Evolutionary conservation across 2,329 filamentous ascomycete species (phyloP).

Genomic region (Fusarium albidum): DNA sequence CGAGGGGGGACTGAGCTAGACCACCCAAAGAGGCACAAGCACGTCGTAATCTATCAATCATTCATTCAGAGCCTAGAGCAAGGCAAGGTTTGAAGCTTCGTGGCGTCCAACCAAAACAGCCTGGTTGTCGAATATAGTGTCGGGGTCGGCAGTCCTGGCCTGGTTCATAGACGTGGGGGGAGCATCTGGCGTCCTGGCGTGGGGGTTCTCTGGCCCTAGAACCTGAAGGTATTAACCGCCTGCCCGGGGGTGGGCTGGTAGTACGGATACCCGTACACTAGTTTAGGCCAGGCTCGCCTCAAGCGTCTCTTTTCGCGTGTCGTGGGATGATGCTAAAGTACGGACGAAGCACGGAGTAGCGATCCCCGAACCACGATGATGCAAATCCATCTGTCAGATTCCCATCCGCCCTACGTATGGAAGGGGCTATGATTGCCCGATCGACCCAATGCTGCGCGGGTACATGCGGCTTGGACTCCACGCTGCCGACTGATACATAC

Average conservation of each 20-base stretch:
- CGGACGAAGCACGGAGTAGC: background rate
- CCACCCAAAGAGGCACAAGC: no score
- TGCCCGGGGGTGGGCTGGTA: no score
- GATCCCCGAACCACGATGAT: no score
- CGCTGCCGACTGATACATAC: slow-evolving; percentile 17
- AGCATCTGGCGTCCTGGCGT: slow-evolving; percentile 3
- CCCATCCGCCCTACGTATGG: no score
- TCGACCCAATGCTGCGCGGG: background rate
- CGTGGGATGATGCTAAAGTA: background rate
- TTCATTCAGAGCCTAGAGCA: no score
- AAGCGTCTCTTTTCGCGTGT: slow-evolving; percentile 1
- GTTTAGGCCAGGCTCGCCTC: slow-evolving; percentile 2
- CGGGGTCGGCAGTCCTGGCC: no score
- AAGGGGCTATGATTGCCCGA: background rate
- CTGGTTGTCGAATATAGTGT: no score
- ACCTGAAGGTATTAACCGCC: background rate
- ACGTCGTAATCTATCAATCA: no score
- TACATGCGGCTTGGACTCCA: background rate
- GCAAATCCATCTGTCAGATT: no score
- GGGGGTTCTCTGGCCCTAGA: slow-evolving; percentile 4
- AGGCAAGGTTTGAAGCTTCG: no score
- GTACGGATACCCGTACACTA: no score
- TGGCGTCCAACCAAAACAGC: no score
- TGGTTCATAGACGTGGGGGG: slow-evolving; percentile 7
- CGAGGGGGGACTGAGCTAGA: background rate